phyloP scores from a whole-genome alignment of 352 stramenopile genomes.

The Aphanomyces stellatus region DNA sequence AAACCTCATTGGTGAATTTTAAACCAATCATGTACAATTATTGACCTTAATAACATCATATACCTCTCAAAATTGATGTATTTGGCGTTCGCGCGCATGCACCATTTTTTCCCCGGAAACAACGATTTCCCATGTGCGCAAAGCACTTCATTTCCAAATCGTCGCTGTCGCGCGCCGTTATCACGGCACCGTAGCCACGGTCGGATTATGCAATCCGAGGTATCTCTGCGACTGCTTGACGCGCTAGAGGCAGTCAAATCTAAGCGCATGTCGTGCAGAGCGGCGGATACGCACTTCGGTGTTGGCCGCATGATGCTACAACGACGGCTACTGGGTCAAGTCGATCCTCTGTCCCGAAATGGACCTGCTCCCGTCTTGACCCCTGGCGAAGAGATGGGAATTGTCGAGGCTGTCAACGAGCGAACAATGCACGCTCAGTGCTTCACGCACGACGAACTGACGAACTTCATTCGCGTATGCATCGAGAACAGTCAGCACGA shows the following conservation, averaged over 20 bases:
- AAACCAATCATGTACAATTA: not conserved
- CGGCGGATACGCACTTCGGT: not conserved
- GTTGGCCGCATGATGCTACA: slow-evolving; percentile 1
- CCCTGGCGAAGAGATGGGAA: not conserved
- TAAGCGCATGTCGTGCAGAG: not conserved
- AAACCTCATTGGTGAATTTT: slow-evolving; percentile 1
- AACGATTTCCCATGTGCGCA: not conserved
- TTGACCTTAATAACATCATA: not conserved
- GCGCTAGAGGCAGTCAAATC: not conserved
- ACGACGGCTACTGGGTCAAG: not conserved
- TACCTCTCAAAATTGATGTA: not conserved
- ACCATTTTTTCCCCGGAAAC: not conserved
- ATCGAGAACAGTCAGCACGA: slow-evolving; percentile 1
- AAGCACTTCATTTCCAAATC: slow-evolving; percentile 2
- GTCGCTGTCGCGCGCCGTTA: not conserved
- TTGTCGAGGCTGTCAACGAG: slow-evolving; percentile 1
- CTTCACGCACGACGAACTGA: not conserved
- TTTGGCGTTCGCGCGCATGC: not conserved
- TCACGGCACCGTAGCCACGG: no score
- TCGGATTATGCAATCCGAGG: not conserved
- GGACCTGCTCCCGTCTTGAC: not conserved
- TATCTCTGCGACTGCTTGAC: not conserved
- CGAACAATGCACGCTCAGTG: not conserved
- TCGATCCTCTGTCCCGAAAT: not conserved
- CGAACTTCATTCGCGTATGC: not conserved